These are phyloP conservation scores for Solanum medicagineum DNA, from an alignment of 257 asterid species.

Conservation along the genomic window DNA sequence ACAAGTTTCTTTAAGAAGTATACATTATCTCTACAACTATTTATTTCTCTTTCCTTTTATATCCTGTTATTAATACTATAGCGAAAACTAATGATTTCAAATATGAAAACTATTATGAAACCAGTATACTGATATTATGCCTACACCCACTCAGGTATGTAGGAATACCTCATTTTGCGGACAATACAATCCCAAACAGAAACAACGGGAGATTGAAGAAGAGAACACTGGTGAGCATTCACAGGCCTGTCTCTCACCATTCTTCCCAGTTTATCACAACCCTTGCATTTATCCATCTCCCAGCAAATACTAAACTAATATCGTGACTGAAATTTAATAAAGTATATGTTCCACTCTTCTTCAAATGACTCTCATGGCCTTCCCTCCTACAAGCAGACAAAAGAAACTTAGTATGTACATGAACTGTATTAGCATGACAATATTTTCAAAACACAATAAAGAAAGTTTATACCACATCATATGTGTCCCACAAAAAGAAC, in stretches of 20 bases:
- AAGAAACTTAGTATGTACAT: background rate
- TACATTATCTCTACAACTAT: constrained; percentile 24
- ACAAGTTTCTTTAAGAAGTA: constrained; percentile 21
- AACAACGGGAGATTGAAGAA: constrained; percentile 56
- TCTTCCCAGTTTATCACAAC: constrained; percentile 30
- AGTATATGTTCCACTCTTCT: background rate
- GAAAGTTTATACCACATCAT: background rate
- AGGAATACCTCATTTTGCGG: constrained; percentile 83
- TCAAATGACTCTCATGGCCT: constrained; percentile 53
- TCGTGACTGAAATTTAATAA: constrained; percentile 1
- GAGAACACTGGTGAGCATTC: constrained; percentile 50
- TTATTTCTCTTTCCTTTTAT: constrained; percentile 5
- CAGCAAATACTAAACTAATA: constrained; percentile 1
- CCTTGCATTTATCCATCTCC: constrained; percentile 29
- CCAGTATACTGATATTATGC: background rate
- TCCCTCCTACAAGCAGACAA: constrained; percentile 30
- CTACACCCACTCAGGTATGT: constrained; percentile 98
- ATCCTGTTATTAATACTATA: constrained; percentile 19
- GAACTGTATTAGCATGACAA: background rate
- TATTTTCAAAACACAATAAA: background rate
- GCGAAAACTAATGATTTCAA: background rate
- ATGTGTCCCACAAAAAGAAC: background rate
- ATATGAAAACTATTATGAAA: background rate
- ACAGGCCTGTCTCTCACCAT: constrained; percentile 31
- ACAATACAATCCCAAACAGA: constrained; percentile 92